phyloP scores from a whole-genome alignment of 139 green algal species.

The Chlorella vulgaris region DNA sequence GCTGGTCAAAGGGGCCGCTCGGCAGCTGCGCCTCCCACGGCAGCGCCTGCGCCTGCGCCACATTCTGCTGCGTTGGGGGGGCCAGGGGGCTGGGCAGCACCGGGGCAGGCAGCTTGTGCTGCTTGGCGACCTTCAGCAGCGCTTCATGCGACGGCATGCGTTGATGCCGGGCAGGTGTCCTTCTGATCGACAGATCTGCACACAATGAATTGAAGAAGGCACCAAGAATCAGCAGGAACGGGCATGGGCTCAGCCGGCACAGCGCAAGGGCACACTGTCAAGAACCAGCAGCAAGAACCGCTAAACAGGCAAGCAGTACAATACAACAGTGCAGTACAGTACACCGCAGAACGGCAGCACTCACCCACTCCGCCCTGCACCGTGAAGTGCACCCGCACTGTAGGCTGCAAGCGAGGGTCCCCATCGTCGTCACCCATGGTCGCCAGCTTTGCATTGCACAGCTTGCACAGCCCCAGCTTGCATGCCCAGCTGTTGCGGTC shows the following conservation, averaged over 20 bases:
- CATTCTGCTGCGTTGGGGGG: background rate
- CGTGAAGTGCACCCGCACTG: conserved; percentile 54
- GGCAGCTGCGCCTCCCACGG: background rate
- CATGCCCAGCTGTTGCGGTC: conserved; percentile 42
- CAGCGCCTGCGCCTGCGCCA: background rate
- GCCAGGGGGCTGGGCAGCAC: background rate
- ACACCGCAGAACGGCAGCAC: background rate
- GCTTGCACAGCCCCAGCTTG: conserved; percentile 52
- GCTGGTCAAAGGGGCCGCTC: too few relatives aligned
- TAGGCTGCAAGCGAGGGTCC: background rate
- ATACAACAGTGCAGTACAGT: background rate
- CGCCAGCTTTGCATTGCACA: conserved; percentile 34
- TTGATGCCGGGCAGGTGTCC: conserved; percentile 38
- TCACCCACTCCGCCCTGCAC: conserved; percentile 67
- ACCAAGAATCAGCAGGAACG: background rate
- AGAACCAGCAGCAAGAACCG: background rate
- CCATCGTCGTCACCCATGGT: conserved; percentile 12
- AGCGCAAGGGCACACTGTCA: too few relatives aligned
- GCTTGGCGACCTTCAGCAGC: conserved; percentile 51
- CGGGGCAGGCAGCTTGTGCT: conserved; percentile 47
- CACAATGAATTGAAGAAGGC: background rate
- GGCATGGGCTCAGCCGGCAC: background rate
- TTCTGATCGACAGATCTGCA: conserved; percentile 38
- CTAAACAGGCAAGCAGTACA: background rate
- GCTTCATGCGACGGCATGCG: conserved; percentile 85